Evolutionary conservation across 2,329 filamentous ascomycete species (phyloP).

Genomic region (Xylariaceae sp.): DNA sequence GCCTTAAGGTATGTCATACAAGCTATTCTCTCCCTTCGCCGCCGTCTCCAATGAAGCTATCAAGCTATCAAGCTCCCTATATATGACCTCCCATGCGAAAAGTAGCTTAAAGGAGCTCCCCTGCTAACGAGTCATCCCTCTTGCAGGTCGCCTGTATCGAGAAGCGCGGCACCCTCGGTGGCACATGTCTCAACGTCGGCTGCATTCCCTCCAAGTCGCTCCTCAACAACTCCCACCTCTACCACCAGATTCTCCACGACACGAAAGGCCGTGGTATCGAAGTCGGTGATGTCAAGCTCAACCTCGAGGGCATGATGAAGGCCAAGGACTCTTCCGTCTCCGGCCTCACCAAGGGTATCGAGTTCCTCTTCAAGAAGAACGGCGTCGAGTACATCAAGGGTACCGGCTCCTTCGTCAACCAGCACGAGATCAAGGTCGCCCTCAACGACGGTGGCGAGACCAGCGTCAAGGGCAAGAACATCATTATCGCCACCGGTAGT

Average conservation of each 20-base stretch:
- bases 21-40: not conserved
- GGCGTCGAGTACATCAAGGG: conserved; percentile 97
- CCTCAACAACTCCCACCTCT: conserved; percentile 98
- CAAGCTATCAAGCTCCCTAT: not conserved
- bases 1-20: conserved; percentile 67
- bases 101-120: not conserved
- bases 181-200: conserved; percentile 97
- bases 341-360: conserved; percentile 91
- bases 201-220: conserved; percentile 99
- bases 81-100: conserved; percentile 6
- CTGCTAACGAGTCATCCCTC: conserved; percentile 5
- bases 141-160: conserved; percentile 89
- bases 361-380: conserved; percentile 99
- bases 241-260: conserved; percentile 96
- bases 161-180: conserved; percentile 90
- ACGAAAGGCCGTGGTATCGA: conserved; percentile 96
- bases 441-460: conserved; percentile 89
- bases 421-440: conserved; percentile 87
- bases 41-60: not conserved
- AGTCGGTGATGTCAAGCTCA: conserved; percentile 93
- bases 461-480: conserved; percentile 86
- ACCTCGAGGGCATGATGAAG: conserved; percentile 95
- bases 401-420: conserved; percentile 76
- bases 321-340: conserved; percentile 90
- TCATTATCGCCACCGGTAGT: conserved; percentile 92